Evolutionary conservation across 768 basidiomycete genomes (phyloP).

Genomic region (Paxillus ammoniavirescens): DNA sequence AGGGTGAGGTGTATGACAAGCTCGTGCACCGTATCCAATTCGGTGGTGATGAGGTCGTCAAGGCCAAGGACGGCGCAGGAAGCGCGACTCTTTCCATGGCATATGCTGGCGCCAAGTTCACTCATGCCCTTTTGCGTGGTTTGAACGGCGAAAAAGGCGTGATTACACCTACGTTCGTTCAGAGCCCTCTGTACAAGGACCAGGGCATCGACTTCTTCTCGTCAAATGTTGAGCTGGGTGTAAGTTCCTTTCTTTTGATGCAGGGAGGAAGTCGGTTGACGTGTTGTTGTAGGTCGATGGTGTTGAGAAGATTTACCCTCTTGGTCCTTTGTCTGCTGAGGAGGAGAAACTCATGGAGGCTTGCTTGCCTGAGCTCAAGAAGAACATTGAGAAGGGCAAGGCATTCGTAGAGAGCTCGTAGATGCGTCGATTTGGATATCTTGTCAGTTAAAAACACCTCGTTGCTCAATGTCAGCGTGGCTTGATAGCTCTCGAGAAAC

Average conservation of each 20-base stretch:
- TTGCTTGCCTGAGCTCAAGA: conserved; percentile 89
- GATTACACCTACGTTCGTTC: conserved; percentile 82
- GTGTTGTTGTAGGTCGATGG: conserved; percentile 58
- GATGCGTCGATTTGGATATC: conserved; percentile 15
- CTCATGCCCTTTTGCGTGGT: conserved; percentile 57
- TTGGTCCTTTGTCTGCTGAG: conserved; percentile 75
- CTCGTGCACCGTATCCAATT: conserved; percentile 94
- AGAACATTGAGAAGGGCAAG: conserved; percentile 97
- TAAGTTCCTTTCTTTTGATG: conserved; percentile 37
- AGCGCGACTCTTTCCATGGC: conserved; percentile 79
- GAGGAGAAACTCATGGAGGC: conserved; percentile 87
- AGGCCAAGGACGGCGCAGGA: conserved; percentile 91
- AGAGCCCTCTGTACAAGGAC: conserved; percentile 80
- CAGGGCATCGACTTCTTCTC: conserved; percentile 96
- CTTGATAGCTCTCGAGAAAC: too few relatives aligned
- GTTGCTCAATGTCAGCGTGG: conserved; percentile 4
- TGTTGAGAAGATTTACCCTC: conserved; percentile 87
- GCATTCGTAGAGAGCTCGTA: conserved; percentile 56
- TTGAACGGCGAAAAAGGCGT: conserved; percentile 67
- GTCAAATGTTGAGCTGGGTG: conserved; percentile 90
- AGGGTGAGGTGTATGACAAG: conserved; percentile 70
- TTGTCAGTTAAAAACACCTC: conserved; percentile 19
- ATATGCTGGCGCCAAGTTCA: conserved; percentile 73
- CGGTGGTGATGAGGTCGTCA: conserved; percentile 97
- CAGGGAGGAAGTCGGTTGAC: conserved; percentile 6